Evolutionary conservation across 1,139 yeast species (phyloP).

Genomic region (Kurtzmaniella quercitrusa): DNA sequence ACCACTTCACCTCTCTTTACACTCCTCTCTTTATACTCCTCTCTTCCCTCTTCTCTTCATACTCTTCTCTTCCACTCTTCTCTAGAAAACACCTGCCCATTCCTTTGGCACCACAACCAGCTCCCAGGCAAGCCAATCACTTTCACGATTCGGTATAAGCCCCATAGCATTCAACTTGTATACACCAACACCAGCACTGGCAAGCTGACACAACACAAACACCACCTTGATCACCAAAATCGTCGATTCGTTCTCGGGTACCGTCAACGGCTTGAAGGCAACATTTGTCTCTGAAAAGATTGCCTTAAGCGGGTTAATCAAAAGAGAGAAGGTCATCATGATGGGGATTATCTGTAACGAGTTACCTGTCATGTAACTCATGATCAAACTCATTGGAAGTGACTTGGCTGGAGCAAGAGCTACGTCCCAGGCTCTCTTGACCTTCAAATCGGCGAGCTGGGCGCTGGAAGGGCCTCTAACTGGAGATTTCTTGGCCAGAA

Average conservation of each 20-base stretch:
- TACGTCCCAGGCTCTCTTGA: slow-evolving; percentile 79
- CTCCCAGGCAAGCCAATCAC: slow-evolving; percentile 95
- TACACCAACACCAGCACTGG: slow-evolving; percentile 69
- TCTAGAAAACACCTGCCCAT: slow-evolving; percentile 4
- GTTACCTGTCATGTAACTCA: slow-evolving; percentile 94
- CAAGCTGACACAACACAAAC: slow-evolving; percentile 56
- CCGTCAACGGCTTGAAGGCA: slow-evolving; percentile 35
- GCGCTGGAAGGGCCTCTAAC: neutral
- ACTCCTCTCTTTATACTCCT: too few species aligned
- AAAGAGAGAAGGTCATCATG: slow-evolving; percentile 83
- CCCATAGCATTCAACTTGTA: slow-evolving; percentile 91
- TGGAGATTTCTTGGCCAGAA: neutral
- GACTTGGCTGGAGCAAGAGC: slow-evolving; percentile 82
- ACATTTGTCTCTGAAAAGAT: slow-evolving; percentile 52
- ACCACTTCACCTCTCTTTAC: too few species aligned
- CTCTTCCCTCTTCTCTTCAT: too few species aligned
- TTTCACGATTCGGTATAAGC: slow-evolving; percentile 74
- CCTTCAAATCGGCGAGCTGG: slow-evolving; percentile 37
- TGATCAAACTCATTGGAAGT: slow-evolving; percentile 81
- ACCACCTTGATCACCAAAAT: slow-evolving; percentile 36
- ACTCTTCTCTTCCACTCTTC: neutral
- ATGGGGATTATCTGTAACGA: slow-evolving; percentile 87
- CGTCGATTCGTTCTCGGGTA: slow-evolving; percentile 33
- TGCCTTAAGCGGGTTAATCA: slow-evolving; percentile 74
- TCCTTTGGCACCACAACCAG: slow-evolving; percentile 30